Percentiles rank a stretch among this genome's conserved stretches.
These are phyloP conservation scores for Umbilicus rupestris DNA, from an alignment of 164 flowering plant genomes.

Conservation along the genomic window DNA sequence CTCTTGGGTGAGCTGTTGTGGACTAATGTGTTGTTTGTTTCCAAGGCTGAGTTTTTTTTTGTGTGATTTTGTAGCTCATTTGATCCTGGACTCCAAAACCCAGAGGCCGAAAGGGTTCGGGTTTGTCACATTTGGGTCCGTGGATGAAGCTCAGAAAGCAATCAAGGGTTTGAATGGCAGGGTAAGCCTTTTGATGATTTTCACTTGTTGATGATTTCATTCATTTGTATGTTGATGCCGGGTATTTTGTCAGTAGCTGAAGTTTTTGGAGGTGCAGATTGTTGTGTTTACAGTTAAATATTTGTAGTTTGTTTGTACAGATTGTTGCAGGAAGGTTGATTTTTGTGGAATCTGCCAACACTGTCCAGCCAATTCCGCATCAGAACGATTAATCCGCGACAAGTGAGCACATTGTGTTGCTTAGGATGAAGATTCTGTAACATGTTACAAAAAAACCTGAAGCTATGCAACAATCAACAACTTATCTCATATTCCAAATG, in stretches of 20 bases:
- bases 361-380: background rate
- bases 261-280: background rate
- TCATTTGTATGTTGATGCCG: too few species aligned
- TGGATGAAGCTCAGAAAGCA: constrained; percentile 55
- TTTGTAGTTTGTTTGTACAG: too few species aligned
- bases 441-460: background rate
- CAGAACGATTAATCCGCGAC: background rate
- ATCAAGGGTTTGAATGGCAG: constrained; percentile 61
- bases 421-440: background rate
- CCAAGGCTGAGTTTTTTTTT: background rate
- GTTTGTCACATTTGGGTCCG: constrained; percentile 54
- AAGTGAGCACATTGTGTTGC: background rate
- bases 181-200: constrained; percentile 22
- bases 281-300: too few species aligned
- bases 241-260: too few species aligned
- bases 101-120: constrained; percentile 77
- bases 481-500: too few species aligned
- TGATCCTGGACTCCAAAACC: constrained; percentile 42
- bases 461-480: too few species aligned
- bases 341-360: constrained; percentile 4
- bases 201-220: too few species aligned
- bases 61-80: constrained; percentile 32
- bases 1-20: too few species aligned
- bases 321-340: constrained; percentile 1
- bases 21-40: background rate